Base-by-base conservation (phyloP, 1,284 basidiomycete genomes). In the Cutaneotrichosporon cavernicola region DNA sequence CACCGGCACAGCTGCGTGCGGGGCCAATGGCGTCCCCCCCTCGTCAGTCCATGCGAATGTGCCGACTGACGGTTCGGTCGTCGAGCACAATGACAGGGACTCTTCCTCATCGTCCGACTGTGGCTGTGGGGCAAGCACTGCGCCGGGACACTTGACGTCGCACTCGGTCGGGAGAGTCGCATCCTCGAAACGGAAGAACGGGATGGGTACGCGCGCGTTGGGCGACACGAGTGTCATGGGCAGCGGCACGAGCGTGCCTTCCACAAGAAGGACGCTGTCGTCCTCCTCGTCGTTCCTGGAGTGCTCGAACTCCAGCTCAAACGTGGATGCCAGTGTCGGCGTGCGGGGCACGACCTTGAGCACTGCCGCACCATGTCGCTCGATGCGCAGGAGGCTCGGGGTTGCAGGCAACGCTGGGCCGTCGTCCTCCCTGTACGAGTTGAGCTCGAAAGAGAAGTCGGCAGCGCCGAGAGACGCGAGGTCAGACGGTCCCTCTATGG, bases 371-470 rank as follows among this genome's bases (percentile, higher is more conserved):
- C 31, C 34, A 34, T 50, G 32, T 11, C 57, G 58, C 46, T 62
- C 61, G 5, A 56, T 56, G 10, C 66, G 56, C 1, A 61, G 61
- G 2, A 60, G 61, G 30, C 46, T 60, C n/a, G 66, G 63, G 4
- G 63, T 67, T 1, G 22, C 18, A 10, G 64, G 64, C 2, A 38
- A 31, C 4, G 38, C 14, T 4, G 58, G 64, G 5, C 22, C 30
- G 9, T 60, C 61, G n/a, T 38, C 47, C 10, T 31, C 47, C 22
- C 34, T 26, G 22, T 52, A 61, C 21, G 58, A 58, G 58, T 56
- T 64, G 21, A 76, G 60, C 61, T 78, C 76, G 43, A 79, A 79
- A 1, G 73, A 75, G 62, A 75, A 79, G 40, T 79, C 76, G 32
- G 73, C 58, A 2, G 64, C 46, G 40, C 63, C 66, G 36, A 70